Evolutionary conservation across 2,329 filamentous ascomycete genomes (phyloP).

Genomic region (Hirsutella minnesotensis): DNA sequence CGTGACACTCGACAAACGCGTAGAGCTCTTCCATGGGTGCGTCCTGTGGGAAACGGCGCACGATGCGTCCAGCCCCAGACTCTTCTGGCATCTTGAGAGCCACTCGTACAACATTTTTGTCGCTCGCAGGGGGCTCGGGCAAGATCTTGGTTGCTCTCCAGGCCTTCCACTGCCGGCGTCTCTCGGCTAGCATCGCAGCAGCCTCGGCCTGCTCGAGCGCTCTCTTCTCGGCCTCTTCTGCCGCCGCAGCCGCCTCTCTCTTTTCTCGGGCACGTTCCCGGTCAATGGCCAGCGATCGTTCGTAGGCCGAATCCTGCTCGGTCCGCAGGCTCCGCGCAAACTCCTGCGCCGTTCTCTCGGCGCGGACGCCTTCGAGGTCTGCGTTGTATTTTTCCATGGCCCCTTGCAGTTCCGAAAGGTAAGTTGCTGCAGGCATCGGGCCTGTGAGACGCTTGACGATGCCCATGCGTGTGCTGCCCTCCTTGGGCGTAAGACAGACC

Average conservation of each 20-base stretch:
- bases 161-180: slow-evolving; percentile 56
- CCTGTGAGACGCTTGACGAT: slow-evolving; percentile 72
- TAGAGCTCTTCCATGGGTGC: slow-evolving; percentile 79
- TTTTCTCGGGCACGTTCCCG: slow-evolving; percentile 69
- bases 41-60: slow-evolving; percentile 61
- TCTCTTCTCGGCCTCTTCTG: slow-evolving; percentile 53
- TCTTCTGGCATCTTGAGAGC: slow-evolving; percentile 51
- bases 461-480: slow-evolving; percentile 80
- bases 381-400: slow-evolving; percentile 67
- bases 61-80: slow-evolving; percentile 57
- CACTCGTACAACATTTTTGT: slow-evolving; percentile 61
- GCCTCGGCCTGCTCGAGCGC: slow-evolving; percentile 50
- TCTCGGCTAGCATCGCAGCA: slow-evolving; percentile 34
- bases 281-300: slow-evolving; percentile 79
- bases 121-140: slow-evolving; percentile 51
- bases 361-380: slow-evolving; percentile 62
- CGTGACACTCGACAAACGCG: slow-evolving; percentile 89
- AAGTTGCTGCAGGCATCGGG: slow-evolving; percentile 55
- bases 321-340: slow-evolving; percentile 69
- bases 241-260: slow-evolving; percentile 63
- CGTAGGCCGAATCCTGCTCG: slow-evolving; percentile 88
- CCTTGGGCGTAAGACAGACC: slow-evolving; percentile 76
- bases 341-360: slow-evolving; percentile 67
- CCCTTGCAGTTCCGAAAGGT: slow-evolving; percentile 61
- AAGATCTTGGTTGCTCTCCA: slow-evolving; percentile 64